These are phyloP conservation scores for Fusarium napiforme DNA, from an alignment of 2,329 filamentous ascomycete genomes.

Conservation along the genomic window DNA sequence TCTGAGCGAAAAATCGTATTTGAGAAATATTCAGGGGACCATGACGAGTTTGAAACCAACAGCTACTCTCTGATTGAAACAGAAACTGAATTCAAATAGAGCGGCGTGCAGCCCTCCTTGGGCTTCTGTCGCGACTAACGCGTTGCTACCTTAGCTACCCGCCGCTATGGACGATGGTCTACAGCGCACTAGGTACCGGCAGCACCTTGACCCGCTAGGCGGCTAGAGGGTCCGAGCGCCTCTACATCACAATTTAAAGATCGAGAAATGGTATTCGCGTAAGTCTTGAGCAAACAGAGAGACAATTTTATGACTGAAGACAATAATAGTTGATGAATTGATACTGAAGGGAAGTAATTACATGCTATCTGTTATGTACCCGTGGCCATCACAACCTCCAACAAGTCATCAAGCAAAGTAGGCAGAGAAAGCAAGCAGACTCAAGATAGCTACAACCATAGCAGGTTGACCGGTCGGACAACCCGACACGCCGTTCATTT, in stretches of 20 bases:
- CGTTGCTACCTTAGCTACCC: too few relatives aligned
- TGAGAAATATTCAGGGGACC: neutral
- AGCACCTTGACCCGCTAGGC: neutral
- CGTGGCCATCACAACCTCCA: fast-evolving
- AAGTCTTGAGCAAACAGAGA: neutral
- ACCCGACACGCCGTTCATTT: neutral
- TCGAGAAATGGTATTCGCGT: fast-evolving
- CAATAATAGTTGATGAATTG: fast-evolving
- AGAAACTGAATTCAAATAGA: neutral
- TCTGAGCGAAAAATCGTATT: neutral
- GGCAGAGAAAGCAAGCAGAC: neutral
- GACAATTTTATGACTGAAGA: fast-evolving
- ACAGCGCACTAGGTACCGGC: neutral
- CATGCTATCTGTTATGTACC: neutral
- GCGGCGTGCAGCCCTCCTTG: too few relatives aligned
- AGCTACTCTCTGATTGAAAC: neutral
- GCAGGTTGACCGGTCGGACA: neutral
- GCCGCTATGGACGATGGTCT: neutral
- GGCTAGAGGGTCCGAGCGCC: neutral
- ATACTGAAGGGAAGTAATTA: neutral
- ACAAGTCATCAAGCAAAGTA: neutral
- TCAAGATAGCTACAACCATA: neutral
- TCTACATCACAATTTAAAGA: neutral
- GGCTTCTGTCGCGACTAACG: neutral
- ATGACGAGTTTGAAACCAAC: neutral